Evolutionary conservation across 148 eudicot species (phyloP), one percentile per base, ranked within the genome.

Genomic region (Cornus controversa): DNA sequence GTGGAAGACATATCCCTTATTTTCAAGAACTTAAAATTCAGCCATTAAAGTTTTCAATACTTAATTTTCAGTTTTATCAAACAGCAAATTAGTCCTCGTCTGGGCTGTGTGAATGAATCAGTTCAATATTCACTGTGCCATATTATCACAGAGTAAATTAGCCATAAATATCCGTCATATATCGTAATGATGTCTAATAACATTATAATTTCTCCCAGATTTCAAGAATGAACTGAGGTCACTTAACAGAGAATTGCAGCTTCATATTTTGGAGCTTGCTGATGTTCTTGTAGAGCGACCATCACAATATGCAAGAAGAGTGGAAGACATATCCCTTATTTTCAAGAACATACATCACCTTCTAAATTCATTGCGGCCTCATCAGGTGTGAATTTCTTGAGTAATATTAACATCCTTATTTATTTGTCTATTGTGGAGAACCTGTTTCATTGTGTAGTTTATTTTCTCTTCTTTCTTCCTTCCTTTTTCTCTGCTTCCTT

Each of bases 211-310:
- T 68, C 10, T 16, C 78, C 24, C 79, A 94, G 97, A 95, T 86
- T 93, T 91, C 85, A 95, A 84, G 89, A 91, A 93, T 26, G 97
- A 95, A 70, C 85, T 93, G 84, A 87, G 88, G 83, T 80, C 93
- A 2, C 96, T 95, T 20, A 95, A 95, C 76, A 85, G 99, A 85
- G 97, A 90, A 75, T 78, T 95, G 81, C 99, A 95, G 77, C 87
- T 93, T 70, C 94, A 95, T 81, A 69, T 95, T 77, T 85, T 95
- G 86, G 99, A 95, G 89, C 94, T 95, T 64, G 97, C 96, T 84
- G 99, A 95, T 77, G 87, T 95, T 87, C 94, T 95, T 60, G 79
- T 91, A 26, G 97, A 95, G 84, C 85, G 98, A 50, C 98, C 98
- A 69, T 92, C 97, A 18, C 97, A 95, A 64, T 95, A 93, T 85